phyloP scores from a whole-genome alignment of 768 basidiomycete genomes.

The Gyrodon lividus region DNA sequence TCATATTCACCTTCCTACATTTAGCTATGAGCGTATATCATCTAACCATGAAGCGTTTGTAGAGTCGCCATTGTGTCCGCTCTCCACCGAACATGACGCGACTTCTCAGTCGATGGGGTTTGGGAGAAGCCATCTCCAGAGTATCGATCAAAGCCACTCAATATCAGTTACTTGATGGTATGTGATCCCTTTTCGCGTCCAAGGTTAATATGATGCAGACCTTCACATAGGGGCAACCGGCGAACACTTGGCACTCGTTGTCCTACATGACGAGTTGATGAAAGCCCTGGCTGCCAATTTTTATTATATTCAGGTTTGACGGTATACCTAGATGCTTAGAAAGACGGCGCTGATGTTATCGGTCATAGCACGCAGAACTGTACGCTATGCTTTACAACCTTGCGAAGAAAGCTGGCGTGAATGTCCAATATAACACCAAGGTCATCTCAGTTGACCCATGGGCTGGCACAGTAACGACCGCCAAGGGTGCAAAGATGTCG shows the following conservation, averaged over 20 bases:
- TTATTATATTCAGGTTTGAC: slow-evolving; percentile 44
- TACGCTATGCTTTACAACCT: slow-evolving; percentile 47
- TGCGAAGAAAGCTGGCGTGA: slow-evolving; percentile 45
- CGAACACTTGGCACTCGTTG: slow-evolving; percentile 42
- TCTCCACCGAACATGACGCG: slow-evolving; percentile 60
- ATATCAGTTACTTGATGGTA: slow-evolving; percentile 21
- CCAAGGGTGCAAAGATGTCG: slow-evolving; percentile 40
- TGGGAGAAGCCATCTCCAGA: slow-evolving; percentile 41
- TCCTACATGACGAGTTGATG: slow-evolving; percentile 44
- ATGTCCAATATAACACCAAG: slow-evolving; percentile 40
- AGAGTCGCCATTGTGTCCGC: slow-evolving; percentile 40
- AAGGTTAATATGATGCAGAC: slow-evolving; percentile 1
- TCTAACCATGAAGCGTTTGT: not conserved
- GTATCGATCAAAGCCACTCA: slow-evolving; percentile 20
- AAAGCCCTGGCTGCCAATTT: slow-evolving; percentile 46
- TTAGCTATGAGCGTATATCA: not conserved
- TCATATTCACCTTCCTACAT: too few relatives aligned
- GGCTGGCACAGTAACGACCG: slow-evolving; percentile 29
- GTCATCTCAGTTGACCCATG: slow-evolving; percentile 37
- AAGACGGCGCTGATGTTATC: not conserved
- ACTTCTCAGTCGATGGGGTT: slow-evolving; percentile 53
- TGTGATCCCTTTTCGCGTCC: not conserved
- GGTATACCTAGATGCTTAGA: not conserved
- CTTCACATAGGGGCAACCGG: slow-evolving; percentile 39
- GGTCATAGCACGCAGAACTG: slow-evolving; percentile 49